Base-by-base conservation (phyloP, 805 yeast species). In the Wickerhamiella allomyrinae region DNA sequence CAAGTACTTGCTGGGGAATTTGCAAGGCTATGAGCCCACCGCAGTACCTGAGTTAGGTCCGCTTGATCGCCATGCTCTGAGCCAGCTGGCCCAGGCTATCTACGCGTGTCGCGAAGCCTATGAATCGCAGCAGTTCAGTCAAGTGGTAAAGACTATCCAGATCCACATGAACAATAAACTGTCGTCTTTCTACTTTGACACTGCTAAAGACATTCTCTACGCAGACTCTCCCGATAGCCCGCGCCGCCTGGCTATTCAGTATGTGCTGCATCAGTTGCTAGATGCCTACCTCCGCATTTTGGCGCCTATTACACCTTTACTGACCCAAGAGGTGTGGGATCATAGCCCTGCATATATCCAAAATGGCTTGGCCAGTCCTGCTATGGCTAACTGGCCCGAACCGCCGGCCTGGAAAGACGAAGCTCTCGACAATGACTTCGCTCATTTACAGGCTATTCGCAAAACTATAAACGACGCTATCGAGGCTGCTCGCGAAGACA, bases 301-400 rank as follows among this genome's bases (percentile, higher is more conserved):
- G 43, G 69, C 86, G 0, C 97, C 98, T 2, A 74, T 91, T 1
- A 61, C 80, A 29, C 99, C 99, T 1, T 57, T 84, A 3, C 63
- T 87, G 43, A 70, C 89, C 0, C 97, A 91, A 60, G 96, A 91
- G 55, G 85, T 75, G 0, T 87, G 95, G 95, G 73, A 74, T 29
- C 67, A 68, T 44, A 53, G 72, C 3, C 77, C 73, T 9, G 46
- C 41, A 3, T 48, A 40, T 15, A 40, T 66, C 29, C 61, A 59
- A 1, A 34, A 41, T 2, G 51, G 54, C 0, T 33, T 43, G 2
- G 54, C 43, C 5, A 65, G 78, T 1, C 79, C 80, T 1, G 72
- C 73, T 50, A 62, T 62, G 57, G 46, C 54, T 20, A 69, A 74
- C 5, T 68, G 71, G 66, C 65, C 58, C 19, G 51, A 46, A 35